phyloP scores from a whole-genome alignment of 495 filamentous ascomycete species.

The Xylaria palmicola region DNA sequence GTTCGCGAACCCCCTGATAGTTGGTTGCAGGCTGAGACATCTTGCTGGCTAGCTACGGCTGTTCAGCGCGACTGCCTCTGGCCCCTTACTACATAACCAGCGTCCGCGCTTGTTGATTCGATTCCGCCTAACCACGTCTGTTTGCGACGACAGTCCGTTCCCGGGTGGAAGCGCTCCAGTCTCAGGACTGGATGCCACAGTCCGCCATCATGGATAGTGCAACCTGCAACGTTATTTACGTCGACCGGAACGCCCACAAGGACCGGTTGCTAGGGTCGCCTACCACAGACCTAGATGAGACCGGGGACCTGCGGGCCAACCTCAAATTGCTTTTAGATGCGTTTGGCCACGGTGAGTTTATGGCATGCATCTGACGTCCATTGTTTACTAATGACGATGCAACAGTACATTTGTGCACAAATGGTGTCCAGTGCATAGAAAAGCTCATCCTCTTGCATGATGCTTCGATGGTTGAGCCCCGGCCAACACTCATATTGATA shows the following conservation, averaged over 20 bases:
- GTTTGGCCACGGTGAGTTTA: constrained; percentile 48
- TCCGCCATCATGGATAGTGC: constrained; percentile 62
- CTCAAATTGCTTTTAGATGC: constrained; percentile 46
- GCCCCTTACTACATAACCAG: constrained; percentile 15
- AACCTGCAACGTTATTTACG: constrained; percentile 78
- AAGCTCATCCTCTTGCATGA: constrained; percentile 69
- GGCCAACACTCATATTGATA: constrained; percentile 73
- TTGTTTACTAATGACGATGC: constrained; percentile 25
- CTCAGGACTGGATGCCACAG: constrained; percentile 49
- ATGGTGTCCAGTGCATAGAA: constrained; percentile 66
- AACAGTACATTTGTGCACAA: constrained; percentile 71
- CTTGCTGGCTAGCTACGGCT: constrained; percentile 9
- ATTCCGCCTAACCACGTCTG: not conserved
- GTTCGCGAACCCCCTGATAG: constrained; percentile 5
- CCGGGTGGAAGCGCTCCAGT: constrained; percentile 47
- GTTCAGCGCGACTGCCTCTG: constrained; percentile 19
- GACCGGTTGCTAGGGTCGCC: constrained; percentile 54
- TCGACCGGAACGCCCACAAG: constrained; percentile 68
- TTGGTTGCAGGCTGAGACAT: constrained; percentile 22
- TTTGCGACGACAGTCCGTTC: constrained; percentile 15
- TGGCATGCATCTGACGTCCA: not conserved
- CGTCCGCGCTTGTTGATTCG: not conserved
- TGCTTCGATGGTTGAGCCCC: constrained; percentile 57
- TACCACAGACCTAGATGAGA: constrained; percentile 22
- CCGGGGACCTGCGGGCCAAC: constrained; percentile 43